A percentile compares a stretch with the other conserved stretches of the same genome.
Conservation (phyloP, 129 eudicot genomes). For the Flaveria robusta region DNA sequence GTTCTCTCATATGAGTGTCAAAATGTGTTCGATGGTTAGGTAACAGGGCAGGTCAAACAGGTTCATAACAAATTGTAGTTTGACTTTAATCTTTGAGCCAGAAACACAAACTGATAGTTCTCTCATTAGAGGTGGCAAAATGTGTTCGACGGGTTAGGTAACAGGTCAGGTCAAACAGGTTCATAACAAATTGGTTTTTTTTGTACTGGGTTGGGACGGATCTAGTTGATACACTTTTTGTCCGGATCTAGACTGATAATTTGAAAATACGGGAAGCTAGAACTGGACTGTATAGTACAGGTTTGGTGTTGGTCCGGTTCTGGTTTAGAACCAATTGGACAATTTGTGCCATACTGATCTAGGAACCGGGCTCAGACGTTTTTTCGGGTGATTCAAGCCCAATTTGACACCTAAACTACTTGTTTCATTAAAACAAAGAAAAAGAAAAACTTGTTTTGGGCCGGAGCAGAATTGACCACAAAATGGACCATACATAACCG, state of each 20-base stretch:
- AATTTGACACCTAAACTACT: neutral
- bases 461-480: neutral
- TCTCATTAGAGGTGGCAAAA: neutral
- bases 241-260: neutral
- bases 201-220: neutral
- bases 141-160: neutral
- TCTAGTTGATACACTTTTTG: neutral
- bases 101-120: neutral
- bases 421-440: neutral
- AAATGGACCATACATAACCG: too few relatives aligned
- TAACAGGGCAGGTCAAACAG: too few relatives aligned
- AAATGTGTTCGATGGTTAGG: too few relatives aligned
- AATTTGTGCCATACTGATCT: neutral
- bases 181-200: neutral
- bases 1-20: too few relatives aligned
- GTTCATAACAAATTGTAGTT: too few relatives aligned
- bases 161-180: neutral
- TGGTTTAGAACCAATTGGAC: neutral
- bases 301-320: slow-evolving; percentile 4
- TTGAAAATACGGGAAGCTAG: neutral
- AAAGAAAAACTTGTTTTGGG: neutral
- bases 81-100: slow-evolving; percentile 1
- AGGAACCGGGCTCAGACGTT: neutral
- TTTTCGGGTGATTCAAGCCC: neutral
- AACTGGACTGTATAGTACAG: neutral